phyloP scores from a whole-genome alignment of 2,329 filamentous ascomycete species.

The Clarireedia homoeocarpa region DNA sequence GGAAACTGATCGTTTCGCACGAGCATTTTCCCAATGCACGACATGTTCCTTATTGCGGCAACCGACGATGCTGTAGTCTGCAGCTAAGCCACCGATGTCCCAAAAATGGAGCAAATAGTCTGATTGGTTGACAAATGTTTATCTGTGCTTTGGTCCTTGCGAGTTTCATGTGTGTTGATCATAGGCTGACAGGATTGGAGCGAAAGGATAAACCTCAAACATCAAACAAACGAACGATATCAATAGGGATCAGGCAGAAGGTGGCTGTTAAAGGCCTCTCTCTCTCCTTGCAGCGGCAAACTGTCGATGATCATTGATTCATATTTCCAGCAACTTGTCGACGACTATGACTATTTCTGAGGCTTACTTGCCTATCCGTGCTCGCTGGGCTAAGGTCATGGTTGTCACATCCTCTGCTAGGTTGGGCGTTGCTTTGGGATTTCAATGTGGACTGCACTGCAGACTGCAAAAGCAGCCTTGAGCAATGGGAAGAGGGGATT shows the following conservation, averaged over 20 bases:
- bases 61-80: neutral
- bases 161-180: slow-evolving; percentile 6
- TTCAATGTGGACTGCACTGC: slow-evolving; percentile 1
- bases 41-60: neutral
- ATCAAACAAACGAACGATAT: neutral
- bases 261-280: neutral
- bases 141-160: neutral
- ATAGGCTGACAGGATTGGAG: slow-evolving; percentile 1
- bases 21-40: neutral
- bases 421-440: neutral
- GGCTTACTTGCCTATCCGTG: neutral
- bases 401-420: neutral
- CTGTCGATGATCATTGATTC: neutral
- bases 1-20: too few relatives aligned
- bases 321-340: neutral
- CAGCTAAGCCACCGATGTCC: neutral
- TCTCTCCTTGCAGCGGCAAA: neutral
- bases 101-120: neutral
- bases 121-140: neutral
- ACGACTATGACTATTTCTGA: neutral
- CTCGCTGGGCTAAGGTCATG: neutral
- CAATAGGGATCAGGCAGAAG: neutral
- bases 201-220: neutral
- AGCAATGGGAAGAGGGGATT: neutral
- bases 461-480: neutral